Conservation (phyloP, 2,329 filamentous ascomycete species). For the Colletotrichum horii region DNA sequence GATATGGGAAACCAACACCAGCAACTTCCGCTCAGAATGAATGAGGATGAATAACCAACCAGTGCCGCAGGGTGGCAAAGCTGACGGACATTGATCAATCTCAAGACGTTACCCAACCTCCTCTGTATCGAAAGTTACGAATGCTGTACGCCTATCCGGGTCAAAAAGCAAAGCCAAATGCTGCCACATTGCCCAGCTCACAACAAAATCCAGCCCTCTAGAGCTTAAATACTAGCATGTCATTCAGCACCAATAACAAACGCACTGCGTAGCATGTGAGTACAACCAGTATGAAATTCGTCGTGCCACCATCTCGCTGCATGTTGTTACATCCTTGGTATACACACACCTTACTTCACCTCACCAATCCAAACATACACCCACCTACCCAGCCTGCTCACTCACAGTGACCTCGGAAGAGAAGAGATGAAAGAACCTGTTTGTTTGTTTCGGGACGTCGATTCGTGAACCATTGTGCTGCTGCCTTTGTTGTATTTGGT, state of each 20-base stretch:
- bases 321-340: neutral
- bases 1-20: neutral
- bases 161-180: too few species aligned
- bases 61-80: neutral
- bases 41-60: neutral
- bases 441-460: neutral
- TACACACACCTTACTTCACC: neutral
- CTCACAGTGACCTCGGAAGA: neutral
- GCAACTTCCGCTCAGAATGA: neutral
- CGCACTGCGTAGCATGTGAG: fast-evolving
- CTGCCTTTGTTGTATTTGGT: neutral
- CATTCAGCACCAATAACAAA: neutral
- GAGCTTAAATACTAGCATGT: neutral
- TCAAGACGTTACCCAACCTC: neutral
- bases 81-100: neutral
- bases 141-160: neutral
- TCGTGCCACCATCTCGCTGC: neutral
- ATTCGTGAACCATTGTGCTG: conserved; percentile 11
- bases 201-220: neutral
- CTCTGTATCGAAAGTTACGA: neutral
- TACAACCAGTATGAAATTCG: neutral
- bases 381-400: fast-evolving
- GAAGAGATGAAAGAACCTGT: neutral
- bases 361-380: neutral
- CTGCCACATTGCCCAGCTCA: too few species aligned